These are phyloP conservation scores for Pseudogymnoascus sp. DNA, from an alignment of 2,329 filamentous ascomycete species.

Conservation along the genomic window DNA sequence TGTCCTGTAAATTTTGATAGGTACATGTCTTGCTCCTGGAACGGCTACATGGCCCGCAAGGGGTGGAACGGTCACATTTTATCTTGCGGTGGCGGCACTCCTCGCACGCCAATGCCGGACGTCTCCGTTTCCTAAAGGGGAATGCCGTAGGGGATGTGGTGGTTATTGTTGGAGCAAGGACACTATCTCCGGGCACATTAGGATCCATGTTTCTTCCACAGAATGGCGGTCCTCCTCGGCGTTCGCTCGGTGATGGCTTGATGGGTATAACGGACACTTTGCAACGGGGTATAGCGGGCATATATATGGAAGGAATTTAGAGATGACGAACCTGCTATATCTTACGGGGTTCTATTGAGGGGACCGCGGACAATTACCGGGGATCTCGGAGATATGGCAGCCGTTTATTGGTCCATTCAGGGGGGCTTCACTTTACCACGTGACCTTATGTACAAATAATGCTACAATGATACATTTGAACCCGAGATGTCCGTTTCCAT, in stretches of 20 bases:
- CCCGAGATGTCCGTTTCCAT: not conserved
- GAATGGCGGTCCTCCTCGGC: not conserved
- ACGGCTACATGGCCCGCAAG: conserved; percentile 32
- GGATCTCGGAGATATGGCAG: not conserved
- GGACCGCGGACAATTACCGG: not conserved
- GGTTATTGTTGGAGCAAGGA: not conserved
- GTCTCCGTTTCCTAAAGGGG: conserved; percentile 22
- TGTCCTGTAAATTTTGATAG: conserved; percentile 21
- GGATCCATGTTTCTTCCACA: not conserved
- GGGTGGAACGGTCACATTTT: conserved; percentile 36
- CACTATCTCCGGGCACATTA: not conserved
- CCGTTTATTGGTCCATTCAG: not conserved
- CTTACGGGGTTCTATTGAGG: not conserved
- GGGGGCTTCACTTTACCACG: not conserved
- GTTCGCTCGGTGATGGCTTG: not conserved
- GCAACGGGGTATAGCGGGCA: not conserved
- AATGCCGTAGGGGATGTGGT: not conserved
- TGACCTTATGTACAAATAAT: not conserved
- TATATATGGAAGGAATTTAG: not conserved
- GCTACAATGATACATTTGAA: not conserved
- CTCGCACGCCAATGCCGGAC: conserved; percentile 31
- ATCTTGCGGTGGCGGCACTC: conserved; percentile 39
- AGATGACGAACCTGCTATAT: not conserved
- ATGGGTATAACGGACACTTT: not conserved
- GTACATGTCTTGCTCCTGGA: conserved; percentile 28